Conservation (phyloP, 305 asterid species). For the Fraxinus xanthoxyloides region DNA sequence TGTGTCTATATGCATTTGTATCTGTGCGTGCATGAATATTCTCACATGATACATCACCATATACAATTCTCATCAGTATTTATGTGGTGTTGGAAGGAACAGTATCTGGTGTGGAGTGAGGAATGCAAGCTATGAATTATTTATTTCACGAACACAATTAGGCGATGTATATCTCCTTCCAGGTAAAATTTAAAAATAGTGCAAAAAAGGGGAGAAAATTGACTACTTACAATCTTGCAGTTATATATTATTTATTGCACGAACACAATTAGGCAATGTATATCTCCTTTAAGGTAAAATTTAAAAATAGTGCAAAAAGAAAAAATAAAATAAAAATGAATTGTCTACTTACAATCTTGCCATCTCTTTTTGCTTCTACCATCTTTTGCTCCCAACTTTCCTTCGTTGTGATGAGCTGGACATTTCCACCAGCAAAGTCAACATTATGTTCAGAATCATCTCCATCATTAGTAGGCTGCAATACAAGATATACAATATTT, state of each 20-base stretch:
- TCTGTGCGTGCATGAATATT: background rate
- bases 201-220: background rate
- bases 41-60: background rate
- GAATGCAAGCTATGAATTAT: background rate
- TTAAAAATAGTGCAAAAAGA: background rate
- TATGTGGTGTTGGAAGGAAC: background rate
- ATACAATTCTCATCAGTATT: background rate
- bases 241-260: background rate
- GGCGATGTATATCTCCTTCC: background rate
- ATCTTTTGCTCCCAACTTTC: conserved; percentile 89
- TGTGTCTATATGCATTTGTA: background rate
- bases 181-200: background rate
- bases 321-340: background rate
- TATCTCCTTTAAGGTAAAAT: background rate
- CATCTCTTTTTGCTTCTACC: conserved; percentile 65
- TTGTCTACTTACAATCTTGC: conserved; percentile 63
- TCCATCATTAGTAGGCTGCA: conserved; percentile 42
- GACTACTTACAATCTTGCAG: conserved; percentile 65
- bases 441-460: conserved; percentile 58
- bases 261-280: background rate
- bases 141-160: background rate
- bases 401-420: conserved; percentile 69
- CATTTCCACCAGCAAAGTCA: conserved; percentile 88
- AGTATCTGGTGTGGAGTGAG: background rate
- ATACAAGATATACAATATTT: background rate